Evolutionary conservation across 352 stramenopile species (phyloP).

Genomic region (Phytophthora tubulina): DNA sequence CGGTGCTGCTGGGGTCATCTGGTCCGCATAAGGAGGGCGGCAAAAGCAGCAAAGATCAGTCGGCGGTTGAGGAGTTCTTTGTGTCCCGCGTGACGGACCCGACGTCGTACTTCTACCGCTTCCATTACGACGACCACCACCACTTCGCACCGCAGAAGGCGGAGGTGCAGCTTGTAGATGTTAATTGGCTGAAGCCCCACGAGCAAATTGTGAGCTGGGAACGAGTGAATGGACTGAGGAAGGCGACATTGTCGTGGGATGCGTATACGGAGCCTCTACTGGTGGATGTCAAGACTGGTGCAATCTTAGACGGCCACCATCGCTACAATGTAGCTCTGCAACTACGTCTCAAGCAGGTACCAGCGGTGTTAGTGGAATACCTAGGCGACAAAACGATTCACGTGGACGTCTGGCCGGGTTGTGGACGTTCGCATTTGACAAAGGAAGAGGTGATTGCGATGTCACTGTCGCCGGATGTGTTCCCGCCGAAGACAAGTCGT

Average conservation of each 20-base stretch:
- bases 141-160: conserved; percentile 79
- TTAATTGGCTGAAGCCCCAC: conserved; percentile 87
- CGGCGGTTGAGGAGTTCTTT: conserved; percentile 80
- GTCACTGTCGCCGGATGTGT: conserved; percentile 82
- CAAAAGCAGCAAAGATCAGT: conserved; percentile 26
- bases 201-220: conserved; percentile 87
- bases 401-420: conserved; percentile 84
- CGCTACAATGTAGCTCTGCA: conserved; percentile 83
- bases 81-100: conserved; percentile 82
- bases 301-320: conserved; percentile 88
- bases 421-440: conserved; percentile 66
- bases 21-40: conserved; percentile 2
- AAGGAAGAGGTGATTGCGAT: conserved; percentile 89
- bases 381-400: conserved; percentile 75
- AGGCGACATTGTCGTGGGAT: conserved; percentile 83
- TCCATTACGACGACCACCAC: conserved; percentile 73
- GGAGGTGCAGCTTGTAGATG: conserved; percentile 83
- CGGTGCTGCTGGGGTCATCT: conserved; percentile 53
- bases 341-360: conserved; percentile 76
- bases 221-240: conserved; percentile 78
- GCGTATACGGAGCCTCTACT: conserved; percentile 86
- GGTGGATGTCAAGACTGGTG: conserved; percentile 79
- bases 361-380: conserved; percentile 85
- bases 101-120: conserved; percentile 90
- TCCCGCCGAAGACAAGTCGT: conserved; percentile 87